A percentile compares a stretch with the other conserved stretches of the same genome.
Conservation (phyloP, 2,329 filamentous ascomycete genomes). For the Chrysoporthe puriensis region DNA sequence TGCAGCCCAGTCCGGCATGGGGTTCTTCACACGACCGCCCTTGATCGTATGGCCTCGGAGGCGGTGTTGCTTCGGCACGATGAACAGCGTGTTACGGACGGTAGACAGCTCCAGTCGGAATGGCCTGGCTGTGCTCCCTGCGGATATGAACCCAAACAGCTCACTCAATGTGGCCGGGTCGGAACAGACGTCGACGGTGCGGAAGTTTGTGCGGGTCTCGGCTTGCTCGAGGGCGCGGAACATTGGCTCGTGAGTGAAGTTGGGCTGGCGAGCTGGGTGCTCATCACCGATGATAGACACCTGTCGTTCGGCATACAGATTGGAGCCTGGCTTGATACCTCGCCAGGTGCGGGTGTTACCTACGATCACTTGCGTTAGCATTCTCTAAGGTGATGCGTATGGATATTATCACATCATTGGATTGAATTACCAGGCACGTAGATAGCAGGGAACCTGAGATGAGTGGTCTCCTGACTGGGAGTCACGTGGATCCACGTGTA, state of each 20-base stretch:
- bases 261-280: conserved; percentile 7
- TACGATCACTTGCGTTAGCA: background rate
- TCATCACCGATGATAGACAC: conserved; percentile 12
- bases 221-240: conserved; percentile 21
- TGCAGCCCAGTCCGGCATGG: conserved; percentile 15
- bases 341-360: conserved; percentile 22
- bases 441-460: conserved; percentile 13
- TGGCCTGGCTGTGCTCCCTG: background rate
- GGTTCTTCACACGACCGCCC: too few species aligned
- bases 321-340: background rate
- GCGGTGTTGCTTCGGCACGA: conserved; percentile 4
- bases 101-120: conserved; percentile 26
- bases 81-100: conserved; percentile 22
- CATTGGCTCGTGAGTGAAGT: conserved; percentile 24
- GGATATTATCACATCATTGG: background rate
- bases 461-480: conserved; percentile 13
- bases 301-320: background rate
- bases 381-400: too few species aligned
- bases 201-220: conserved; percentile 1
- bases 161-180: conserved; percentile 16
- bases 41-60: conserved; percentile 16
- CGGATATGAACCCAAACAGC: conserved; percentile 18
- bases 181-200: conserved; percentile 18
- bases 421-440: conserved; percentile 22
- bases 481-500: conserved; percentile 26